Evolutionary conservation across 345 rosid genomes (phyloP).

Genomic region (Syzygium jambos): DNA sequence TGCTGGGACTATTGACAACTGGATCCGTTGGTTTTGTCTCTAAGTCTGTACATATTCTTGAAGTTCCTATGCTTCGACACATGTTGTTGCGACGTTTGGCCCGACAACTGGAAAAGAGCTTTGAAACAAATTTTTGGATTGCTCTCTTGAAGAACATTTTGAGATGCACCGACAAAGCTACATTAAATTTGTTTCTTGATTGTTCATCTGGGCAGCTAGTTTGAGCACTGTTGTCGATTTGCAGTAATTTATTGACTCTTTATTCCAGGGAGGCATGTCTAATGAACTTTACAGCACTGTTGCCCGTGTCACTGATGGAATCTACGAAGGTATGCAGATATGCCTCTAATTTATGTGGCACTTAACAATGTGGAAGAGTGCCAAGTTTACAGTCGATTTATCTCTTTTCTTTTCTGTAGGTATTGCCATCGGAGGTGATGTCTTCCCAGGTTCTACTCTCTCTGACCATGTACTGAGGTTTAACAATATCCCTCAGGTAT

Average conservation of each 20-base stretch:
- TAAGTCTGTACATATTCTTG: too few species aligned
- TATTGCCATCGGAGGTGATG: slow-evolving; percentile 98
- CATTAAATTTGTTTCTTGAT: neutral
- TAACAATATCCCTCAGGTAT: slow-evolving; percentile 94
- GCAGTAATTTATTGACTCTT: neutral
- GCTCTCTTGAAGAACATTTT: neutral
- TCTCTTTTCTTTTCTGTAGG: slow-evolving; percentile 35
- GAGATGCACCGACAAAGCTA: neutral
- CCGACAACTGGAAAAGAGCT: neutral
- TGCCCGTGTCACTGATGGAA: slow-evolving; percentile 95
- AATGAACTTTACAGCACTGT: slow-evolving; percentile 88
- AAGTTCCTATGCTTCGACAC: too few species aligned
- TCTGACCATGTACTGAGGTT: slow-evolving; percentile 90
- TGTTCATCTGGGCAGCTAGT: neutral
- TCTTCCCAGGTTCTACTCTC: slow-evolving; percentile 90
- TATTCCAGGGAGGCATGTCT: slow-evolving; percentile 92
- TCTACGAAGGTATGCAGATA: slow-evolving; percentile 62
- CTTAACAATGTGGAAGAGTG: neutral
- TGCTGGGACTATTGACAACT: slow-evolving; percentile 96
- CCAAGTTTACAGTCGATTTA: neutral
- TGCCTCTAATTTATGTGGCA: neutral
- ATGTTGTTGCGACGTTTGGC: too few species aligned
- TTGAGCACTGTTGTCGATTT: neutral
- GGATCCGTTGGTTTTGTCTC: too few species aligned
- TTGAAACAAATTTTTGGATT: neutral